Evolutionary conservation across 2,329 filamentous ascomycete species (phyloP).

Genomic region (Albophoma yamanashiensis): DNA sequence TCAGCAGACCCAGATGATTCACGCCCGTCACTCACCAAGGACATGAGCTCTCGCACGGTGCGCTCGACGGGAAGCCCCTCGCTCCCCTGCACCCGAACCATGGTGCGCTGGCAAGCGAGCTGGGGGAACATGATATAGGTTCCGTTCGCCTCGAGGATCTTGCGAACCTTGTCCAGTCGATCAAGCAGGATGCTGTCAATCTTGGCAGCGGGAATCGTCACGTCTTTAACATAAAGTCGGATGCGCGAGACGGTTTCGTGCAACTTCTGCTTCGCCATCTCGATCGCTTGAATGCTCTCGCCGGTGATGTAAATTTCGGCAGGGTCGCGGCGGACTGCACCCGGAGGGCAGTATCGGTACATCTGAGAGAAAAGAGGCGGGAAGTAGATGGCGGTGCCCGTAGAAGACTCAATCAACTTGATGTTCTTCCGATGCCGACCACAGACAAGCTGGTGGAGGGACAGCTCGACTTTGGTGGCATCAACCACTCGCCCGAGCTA

Average conservation of each 20-base stretch:
- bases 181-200: constrained; percentile 89
- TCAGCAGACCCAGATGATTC: neutral
- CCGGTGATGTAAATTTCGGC: constrained; percentile 94
- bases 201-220: constrained; percentile 80
- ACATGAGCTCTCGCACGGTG: constrained; percentile 92
- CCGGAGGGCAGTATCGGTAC: constrained; percentile 79
- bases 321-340: constrained; percentile 70
- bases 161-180: constrained; percentile 90
- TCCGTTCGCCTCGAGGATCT: constrained; percentile 94
- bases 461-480: constrained; percentile 69
- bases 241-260: constrained; percentile 74
- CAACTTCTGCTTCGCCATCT: constrained; percentile 81
- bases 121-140: constrained; percentile 90
- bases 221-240: constrained; percentile 84
- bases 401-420: constrained; percentile 91
- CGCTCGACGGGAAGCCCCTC: constrained; percentile 92
- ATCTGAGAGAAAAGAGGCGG: constrained; percentile 87
- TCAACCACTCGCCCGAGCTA: constrained; percentile 68
- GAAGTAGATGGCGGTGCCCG: constrained; percentile 96
- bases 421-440: constrained; percentile 94
- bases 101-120: constrained; percentile 72
- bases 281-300: constrained; percentile 72
- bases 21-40: constrained; percentile 50
- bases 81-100: constrained; percentile 82
- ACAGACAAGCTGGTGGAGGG: constrained; percentile 84